These are phyloP conservation scores for Aurantiochytrium sp. DNA, from an alignment of 108 stramenopile species.

Conservation along the genomic window DNA sequence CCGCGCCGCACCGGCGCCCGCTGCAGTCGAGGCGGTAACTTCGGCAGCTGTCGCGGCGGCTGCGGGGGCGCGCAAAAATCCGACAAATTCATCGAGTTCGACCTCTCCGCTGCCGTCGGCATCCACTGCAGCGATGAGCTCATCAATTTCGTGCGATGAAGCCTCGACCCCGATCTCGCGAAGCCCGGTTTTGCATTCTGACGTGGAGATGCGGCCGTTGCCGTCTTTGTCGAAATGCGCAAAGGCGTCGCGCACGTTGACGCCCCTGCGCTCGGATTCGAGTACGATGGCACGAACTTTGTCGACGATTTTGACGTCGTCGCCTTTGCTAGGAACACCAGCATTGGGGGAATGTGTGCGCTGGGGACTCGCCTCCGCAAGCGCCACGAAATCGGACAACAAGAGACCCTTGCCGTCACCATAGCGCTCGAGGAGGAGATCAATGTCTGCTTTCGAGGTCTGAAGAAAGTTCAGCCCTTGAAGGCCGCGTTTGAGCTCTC, in stretches of 20 bases:
- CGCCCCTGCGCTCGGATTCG: neutral
- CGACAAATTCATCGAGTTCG: conserved; percentile 48
- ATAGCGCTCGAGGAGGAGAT: neutral
- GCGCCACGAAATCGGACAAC: neutral
- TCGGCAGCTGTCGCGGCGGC: too few relatives aligned
- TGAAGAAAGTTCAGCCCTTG: neutral
- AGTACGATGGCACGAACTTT: neutral
- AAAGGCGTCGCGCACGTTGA: conserved; percentile 21
- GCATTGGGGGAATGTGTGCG: neutral
- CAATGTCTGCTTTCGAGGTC: neutral
- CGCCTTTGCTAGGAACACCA: neutral
- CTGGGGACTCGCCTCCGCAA: neutral
- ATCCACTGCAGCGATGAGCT: conserved; percentile 36
- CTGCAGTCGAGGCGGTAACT: too few relatives aligned
- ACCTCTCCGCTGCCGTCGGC: conserved; percentile 45
- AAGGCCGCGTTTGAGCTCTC: conserved; percentile 34
- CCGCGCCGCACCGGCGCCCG: too few relatives aligned
- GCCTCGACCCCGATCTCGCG: neutral
- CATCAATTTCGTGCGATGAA: neutral
- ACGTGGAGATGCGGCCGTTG: conserved; percentile 7
- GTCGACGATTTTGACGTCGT: too few relatives aligned
- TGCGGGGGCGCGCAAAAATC: conserved; percentile 35
- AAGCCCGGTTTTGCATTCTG: conserved; percentile 19
- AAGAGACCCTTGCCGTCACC: neutral
- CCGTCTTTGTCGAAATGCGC: conserved; percentile 41